Conservation (phyloP, 1,139 yeast species). For the Protomyces arabidopsidicola region DNA sequence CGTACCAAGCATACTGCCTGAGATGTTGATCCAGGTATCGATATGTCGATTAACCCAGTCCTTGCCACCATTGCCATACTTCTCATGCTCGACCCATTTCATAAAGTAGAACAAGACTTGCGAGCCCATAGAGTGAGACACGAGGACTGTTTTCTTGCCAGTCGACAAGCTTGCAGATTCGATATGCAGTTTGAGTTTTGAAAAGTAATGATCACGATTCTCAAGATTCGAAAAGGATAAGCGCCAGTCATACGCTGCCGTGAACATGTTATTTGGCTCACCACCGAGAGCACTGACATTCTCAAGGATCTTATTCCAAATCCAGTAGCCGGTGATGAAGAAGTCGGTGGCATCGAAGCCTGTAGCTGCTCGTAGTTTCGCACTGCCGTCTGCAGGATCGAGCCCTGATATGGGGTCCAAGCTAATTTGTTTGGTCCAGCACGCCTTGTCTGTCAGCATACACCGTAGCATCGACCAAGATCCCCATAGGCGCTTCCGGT, state of each 20-base stretch:
- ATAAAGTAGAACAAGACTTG: conserved; percentile 81
- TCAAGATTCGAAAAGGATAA: conserved; percentile 84
- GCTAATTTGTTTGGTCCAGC: conserved; percentile 91
- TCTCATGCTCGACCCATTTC: conserved; percentile 80
- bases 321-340: conserved; percentile 96
- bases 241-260: conserved; percentile 96
- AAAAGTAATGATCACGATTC: conserved; percentile 75
- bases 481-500: conserved; percentile 92
- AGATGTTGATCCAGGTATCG: conserved; percentile 64
- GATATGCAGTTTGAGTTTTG: conserved; percentile 65
- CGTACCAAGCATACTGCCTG: conserved; percentile 85
- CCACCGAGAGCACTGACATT: conserved; percentile 91
- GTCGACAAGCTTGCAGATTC: conserved; percentile 52
- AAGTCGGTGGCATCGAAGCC: conserved; percentile 86
- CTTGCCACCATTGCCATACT: conserved; percentile 72
- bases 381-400: conserved; percentile 66
- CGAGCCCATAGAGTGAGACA: conserved; percentile 96
- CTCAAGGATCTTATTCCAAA: conserved; percentile 91
- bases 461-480: conserved; percentile 90
- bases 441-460: conserved; percentile 82
- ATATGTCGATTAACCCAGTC: conserved; percentile 81
- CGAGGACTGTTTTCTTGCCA: conserved; percentile 70
- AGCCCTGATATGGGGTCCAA: conserved; percentile 85
- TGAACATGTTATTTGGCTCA: conserved; percentile 81
- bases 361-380: conserved; percentile 81